Conservation (phyloP, 2,329 filamentous ascomycete genomes). For the Aureobasidium uvarum region DNA sequence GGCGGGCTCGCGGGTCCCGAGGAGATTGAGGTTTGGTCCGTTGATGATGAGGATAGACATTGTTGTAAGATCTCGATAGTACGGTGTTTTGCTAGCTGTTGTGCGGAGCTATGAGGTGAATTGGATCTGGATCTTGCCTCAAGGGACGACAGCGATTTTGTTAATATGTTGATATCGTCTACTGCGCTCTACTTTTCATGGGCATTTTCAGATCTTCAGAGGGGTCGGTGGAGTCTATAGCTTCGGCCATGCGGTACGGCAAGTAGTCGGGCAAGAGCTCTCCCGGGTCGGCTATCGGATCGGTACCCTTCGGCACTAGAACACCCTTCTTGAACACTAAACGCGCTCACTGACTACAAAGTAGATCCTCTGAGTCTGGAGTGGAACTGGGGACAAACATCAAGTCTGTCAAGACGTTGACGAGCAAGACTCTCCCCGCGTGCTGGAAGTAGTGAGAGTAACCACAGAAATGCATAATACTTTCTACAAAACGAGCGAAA, state of each 20-base stretch:
- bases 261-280: neutral
- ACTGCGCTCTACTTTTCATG: neutral
- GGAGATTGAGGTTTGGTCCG: slow-evolving; percentile 79
- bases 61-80: neutral
- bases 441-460: no score
- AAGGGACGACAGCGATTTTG: neutral
- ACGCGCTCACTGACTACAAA: no score
- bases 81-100: neutral
- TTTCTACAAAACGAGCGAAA: no score
- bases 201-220: neutral
- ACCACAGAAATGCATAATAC: no score
- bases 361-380: no score
- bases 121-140: neutral
- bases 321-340: no score
- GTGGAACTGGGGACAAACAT: no score
- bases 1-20: slow-evolving; percentile 70
- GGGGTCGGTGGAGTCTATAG: slow-evolving; percentile 1
- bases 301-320: neutral
- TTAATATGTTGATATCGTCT: neutral
- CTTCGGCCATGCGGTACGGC: neutral
- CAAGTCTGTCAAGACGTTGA: no score
- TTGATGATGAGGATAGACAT: slow-evolving; percentile 67
- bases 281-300: neutral
- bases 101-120: neutral
- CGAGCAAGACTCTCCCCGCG: no score